Conservation (phyloP, 768 basidiomycete genomes). For the Mycena rebaudengoi region DNA sequence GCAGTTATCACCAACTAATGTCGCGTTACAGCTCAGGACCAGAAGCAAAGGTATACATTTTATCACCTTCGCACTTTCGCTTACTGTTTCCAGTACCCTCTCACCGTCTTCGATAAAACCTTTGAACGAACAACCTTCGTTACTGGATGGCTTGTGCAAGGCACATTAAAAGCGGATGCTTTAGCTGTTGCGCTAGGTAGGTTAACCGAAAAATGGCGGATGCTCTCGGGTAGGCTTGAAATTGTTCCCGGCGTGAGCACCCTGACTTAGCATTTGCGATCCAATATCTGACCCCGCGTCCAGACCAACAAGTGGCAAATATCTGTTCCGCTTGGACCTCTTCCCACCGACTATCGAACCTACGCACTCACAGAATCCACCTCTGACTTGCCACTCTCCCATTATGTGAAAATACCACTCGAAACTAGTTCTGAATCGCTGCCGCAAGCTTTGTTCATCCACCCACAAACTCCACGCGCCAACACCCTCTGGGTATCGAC, state of each 20-base stretch:
- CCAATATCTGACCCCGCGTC: conserved; percentile 19
- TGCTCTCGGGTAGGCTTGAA: conserved; percentile 41
- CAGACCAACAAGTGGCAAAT: conserved; percentile 43
- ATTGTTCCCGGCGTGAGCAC: conserved; percentile 22
- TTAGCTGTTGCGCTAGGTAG: conserved; percentile 40
- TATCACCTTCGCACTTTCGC: not conserved
- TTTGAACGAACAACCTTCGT: conserved; percentile 42
- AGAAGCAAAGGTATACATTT: not conserved
- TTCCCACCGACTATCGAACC: conserved; percentile 44
- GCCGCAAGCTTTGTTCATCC: conserved; percentile 46
- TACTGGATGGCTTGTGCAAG: conserved; percentile 54
- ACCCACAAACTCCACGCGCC: conserved; percentile 47
- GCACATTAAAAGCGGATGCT: conserved; percentile 43
- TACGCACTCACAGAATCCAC: conserved; percentile 46
- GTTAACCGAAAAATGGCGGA: conserved; percentile 44
- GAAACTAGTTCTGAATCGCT: conserved; percentile 43
- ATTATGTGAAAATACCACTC: conserved; percentile 45
- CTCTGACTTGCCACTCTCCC: conserved; percentile 44
- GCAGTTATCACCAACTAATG: conserved; percentile 51
- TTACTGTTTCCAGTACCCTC: conserved; percentile 30
- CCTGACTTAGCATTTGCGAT: not conserved
- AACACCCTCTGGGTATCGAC: conserved; percentile 45
- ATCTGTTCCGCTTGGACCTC: conserved; percentile 44
- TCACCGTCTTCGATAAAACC: conserved; percentile 45
- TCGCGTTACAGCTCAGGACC: not conserved